A percentile compares a stretch with the other conserved stretches of the same genome.
These are phyloP conservation scores for Calophaca sinica DNA, from an alignment of 306 rosid species.

Conservation along the genomic window DNA sequence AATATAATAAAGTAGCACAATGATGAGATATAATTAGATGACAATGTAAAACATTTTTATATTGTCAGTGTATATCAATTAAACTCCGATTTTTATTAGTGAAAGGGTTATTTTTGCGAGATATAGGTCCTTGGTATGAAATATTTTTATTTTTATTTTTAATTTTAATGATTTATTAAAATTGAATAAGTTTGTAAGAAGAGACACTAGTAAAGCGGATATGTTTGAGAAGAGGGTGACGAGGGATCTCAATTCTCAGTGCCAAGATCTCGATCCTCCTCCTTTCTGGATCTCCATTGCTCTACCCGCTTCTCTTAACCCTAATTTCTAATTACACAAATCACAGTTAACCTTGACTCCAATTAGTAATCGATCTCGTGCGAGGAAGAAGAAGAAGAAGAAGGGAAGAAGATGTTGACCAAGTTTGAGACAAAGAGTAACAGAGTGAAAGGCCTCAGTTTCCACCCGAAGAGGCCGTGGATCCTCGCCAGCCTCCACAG, in stretches of 20 bases:
- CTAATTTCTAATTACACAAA: not conserved
- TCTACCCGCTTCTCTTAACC: not conserved
- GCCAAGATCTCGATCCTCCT: slow-evolving; percentile 5
- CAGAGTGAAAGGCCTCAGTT: slow-evolving; percentile 95
- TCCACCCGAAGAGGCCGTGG: slow-evolving; percentile 96
- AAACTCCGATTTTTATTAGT: no score
- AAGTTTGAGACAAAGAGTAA: slow-evolving; percentile 98
- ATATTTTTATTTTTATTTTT: no score
- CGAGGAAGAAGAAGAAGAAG: slow-evolving; percentile 6
- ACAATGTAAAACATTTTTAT: no score
- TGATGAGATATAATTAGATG: no score
- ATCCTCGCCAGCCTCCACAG: slow-evolving; percentile 98
- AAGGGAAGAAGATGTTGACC: slow-evolving; percentile 70
- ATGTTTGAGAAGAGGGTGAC: slow-evolving; percentile 1
- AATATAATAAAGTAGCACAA: no score
- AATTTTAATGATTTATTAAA: no score
- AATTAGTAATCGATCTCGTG: not conserved
- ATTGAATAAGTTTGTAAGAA: not conserved
- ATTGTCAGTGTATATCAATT: no score
- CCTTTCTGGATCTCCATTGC: slow-evolving; percentile 9
- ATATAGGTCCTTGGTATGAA: no score
- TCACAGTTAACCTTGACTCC: not conserved
- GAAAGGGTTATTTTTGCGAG: no score
- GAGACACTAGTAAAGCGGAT: not conserved
- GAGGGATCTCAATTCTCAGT: not conserved